Percentiles rank a stretch among this genome's conserved stretches.
phyloP scores from a whole-genome alignment of 345 rosid genomes.

The Arabidopsis thaliana region TAIR10.1 NC_003076.8:14707501-14708000 shows the following conservation, averaged over 20 bases:
- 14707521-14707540: conserved; percentile 69
- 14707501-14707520: conserved; percentile 59
- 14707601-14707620: conserved; percentile 54
- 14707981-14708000: conserved; percentile 5
- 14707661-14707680: conserved; percentile 34
- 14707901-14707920: conserved; percentile 16
- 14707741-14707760: conserved; percentile 5
- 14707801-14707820: conserved; percentile 46
- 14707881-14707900: conserved; percentile 2
- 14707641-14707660: conserved; percentile 47
- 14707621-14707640: conserved; percentile 50
- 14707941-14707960: conserved; percentile 52
- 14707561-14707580: conserved; percentile 57
- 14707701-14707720: conserved; percentile 53
- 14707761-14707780: not conserved
- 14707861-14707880: not conserved
- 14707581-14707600: conserved; percentile 81
- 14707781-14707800: conserved; percentile 14
- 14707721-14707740: conserved; percentile 21
- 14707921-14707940: conserved; percentile 50
- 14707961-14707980: conserved; percentile 47
- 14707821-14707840: not conserved
- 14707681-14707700: conserved; percentile 48
- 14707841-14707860: not conserved
- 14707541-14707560: conserved; percentile 54